Base-by-base conservation (phyloP, 2,329 filamentous ascomycete species). In the Graphilbum fragrans region DNA sequence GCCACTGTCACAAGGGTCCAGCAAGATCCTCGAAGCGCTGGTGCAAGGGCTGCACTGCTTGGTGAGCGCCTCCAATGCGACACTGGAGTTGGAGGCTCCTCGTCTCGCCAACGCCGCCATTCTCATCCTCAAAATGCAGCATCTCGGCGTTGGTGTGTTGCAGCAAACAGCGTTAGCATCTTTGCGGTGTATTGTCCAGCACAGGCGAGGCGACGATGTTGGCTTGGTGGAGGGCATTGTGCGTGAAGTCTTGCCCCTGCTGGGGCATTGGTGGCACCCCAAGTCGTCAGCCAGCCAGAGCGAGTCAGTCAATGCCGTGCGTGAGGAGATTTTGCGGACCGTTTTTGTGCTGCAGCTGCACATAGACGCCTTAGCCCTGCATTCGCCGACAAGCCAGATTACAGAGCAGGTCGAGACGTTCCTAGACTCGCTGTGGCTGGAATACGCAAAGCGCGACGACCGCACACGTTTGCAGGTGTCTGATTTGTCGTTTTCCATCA, bases 231-330 rank as follows among this genome's bases (percentile, higher is more conserved):
- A 72, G 48, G 66, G 64, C 27, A 62, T 81, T 31, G 69, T 82
- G 16, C 63, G 67, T 41, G 68, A 74, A 7, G 56, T 88, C 8
- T 55, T 94, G 20, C 82, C 85, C 1, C 58, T 88, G 35, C 76
- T 94, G 48, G 75, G 73, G 42, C 71, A 75, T 38, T 77, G 86
- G 62, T 98, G 90, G 88, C 69, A 78, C 48, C 71, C 74, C n/a
- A 84, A 36, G 60, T 71, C 21, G 70, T 72, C 14, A 69, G 77
- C 50, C 70, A 77, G 48, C 70, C 75, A 51, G 69, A 74, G 52
- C 69, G 47, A 52, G 38, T 49, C 48, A 2, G 44, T 76, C 47
- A 76, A 71, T 47, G 68, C 67, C 2, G 58, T 92, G 38, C 78
- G 81, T 50, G 83, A 90, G 48, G 86, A 87, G 56, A 82, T 94